phyloP scores from a whole-genome alignment of 768 basidiomycete species.

The Boletus rufocinnamomeus region DNA sequence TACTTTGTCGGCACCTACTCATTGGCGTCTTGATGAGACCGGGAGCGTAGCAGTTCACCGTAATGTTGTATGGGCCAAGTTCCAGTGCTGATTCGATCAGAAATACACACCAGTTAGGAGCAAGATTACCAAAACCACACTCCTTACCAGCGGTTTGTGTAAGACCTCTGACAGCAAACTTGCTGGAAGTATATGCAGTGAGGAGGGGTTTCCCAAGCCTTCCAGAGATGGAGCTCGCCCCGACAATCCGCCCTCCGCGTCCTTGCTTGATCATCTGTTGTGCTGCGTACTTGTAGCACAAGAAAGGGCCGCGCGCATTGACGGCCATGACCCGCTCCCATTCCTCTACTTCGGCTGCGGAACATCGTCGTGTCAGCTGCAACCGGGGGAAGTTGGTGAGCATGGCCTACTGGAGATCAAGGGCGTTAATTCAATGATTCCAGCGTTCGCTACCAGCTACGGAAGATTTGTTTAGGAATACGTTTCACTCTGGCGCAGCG shows the following conservation, averaged over 20 bases:
- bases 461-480: background rate
- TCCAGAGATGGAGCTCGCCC: constrained; percentile 28
- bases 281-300: too few species aligned
- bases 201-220: constrained; percentile 23
- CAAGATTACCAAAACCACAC: background rate
- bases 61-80: constrained; percentile 35
- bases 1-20: constrained; percentile 17
- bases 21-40: constrained; percentile 33
- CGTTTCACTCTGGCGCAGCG: background rate
- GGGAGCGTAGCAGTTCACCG: constrained; percentile 42
- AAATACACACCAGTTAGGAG: background rate
- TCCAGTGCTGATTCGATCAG: constrained; percentile 22
- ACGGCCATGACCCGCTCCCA: constrained; percentile 44
- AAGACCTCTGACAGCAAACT: constrained; percentile 38
- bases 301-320: constrained; percentile 38
- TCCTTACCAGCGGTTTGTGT: constrained; percentile 40
- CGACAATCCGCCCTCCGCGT: constrained; percentile 39
- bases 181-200: constrained; percentile 17
- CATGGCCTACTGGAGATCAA: constrained; percentile 1
- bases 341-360: constrained; percentile 34
- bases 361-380: background rate
- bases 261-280: too few species aligned
- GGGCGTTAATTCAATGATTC: background rate
- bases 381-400: too few species aligned
- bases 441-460: constrained; percentile 24